phyloP scores from a whole-genome alignment of 768 basidiomycete genomes.

The Neoboletus subvelutipes region DNA sequence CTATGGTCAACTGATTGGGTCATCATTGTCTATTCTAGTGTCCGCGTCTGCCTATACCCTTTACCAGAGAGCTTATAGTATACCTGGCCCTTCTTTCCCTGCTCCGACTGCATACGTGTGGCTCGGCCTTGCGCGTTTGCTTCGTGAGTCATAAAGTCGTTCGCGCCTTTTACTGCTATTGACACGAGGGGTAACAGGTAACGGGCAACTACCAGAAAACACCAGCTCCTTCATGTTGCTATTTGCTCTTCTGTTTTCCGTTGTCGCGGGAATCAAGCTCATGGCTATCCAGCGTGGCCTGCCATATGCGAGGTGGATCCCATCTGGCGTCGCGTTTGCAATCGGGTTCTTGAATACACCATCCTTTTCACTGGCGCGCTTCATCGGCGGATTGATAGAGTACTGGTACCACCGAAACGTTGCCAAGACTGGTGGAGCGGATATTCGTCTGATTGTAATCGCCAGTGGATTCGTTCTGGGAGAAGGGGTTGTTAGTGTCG shows the following conservation, averaged over 20 bases:
- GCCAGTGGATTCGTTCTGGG: constrained; percentile 96
- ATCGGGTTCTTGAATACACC: constrained; percentile 97
- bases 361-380: constrained; percentile 87
- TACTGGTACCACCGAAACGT: constrained; percentile 58
- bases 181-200: constrained; percentile 46
- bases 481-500: constrained; percentile 86
- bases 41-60: constrained; percentile 85
- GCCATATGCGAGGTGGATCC: constrained; percentile 74
- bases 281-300: constrained; percentile 48
- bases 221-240: constrained; percentile 74
- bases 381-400: constrained; percentile 85
- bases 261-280: constrained; percentile 66
- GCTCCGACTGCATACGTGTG: constrained; percentile 96
- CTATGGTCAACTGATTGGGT: constrained; percentile 90
- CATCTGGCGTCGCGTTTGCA: constrained; percentile 92
- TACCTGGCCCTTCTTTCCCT: constrained; percentile 93
- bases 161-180: neutral
- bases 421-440: constrained; percentile 48
- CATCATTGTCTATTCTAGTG: constrained; percentile 82
- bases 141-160: constrained; percentile 50
- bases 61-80: constrained; percentile 83
- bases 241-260: constrained; percentile 71
- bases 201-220: constrained; percentile 79
- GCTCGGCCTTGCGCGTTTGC: constrained; percentile 72
- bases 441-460: constrained; percentile 78